Conservation (phyloP, 2,329 filamentous ascomycete genomes). For the Sporothrix mexicana region DNA sequence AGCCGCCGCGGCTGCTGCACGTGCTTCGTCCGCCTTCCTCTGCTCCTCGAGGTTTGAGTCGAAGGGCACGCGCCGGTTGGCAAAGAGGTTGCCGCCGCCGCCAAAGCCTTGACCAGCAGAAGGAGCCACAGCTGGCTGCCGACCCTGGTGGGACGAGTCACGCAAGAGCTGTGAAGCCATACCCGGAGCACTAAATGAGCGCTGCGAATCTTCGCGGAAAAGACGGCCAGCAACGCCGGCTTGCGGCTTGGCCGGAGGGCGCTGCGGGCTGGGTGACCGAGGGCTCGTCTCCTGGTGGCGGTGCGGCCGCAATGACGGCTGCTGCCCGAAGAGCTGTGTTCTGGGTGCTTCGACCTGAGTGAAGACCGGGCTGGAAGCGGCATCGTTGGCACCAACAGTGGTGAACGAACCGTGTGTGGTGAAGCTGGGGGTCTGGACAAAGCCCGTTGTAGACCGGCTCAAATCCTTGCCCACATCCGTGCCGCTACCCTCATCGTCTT, state of each 20-base stretch:
- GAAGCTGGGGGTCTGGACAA: conserved; percentile 56
- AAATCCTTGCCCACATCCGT: conserved; percentile 69
- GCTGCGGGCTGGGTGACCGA: conserved; percentile 74
- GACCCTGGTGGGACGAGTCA: conserved; percentile 46
- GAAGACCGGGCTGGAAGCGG: conserved; percentile 55
- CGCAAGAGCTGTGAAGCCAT: conserved; percentile 61
- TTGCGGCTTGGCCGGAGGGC: conserved; percentile 33
- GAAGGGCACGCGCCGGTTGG: conserved; percentile 50
- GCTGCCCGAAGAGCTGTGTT: conserved; percentile 61
- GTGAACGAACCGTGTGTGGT: conserved; percentile 65
- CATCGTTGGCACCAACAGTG: conserved; percentile 49
- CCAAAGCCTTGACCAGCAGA: conserved; percentile 31
- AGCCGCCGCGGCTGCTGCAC: conserved; percentile 61
- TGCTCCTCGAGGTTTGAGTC: conserved; percentile 59
- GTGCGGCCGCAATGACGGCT: conserved; percentile 61
- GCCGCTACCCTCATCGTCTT: conserved; percentile 64
- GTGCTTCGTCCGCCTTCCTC: conserved; percentile 58
- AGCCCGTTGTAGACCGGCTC: conserved; percentile 54
- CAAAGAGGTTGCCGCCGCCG: conserved; percentile 26
- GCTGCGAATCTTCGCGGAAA: conserved; percentile 58
- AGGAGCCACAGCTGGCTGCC: conserved; percentile 41
- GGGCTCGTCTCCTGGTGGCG: conserved; percentile 61
- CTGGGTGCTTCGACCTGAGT: conserved; percentile 53
- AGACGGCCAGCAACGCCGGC: conserved; percentile 46
- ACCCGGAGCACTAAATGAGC: conserved; percentile 66